Percentiles rank a stretch among this genome's conserved stretches.
Conservation (phyloP, 2,329 filamentous ascomycete genomes). For the Neophaeococcomyces aloes region DNA sequence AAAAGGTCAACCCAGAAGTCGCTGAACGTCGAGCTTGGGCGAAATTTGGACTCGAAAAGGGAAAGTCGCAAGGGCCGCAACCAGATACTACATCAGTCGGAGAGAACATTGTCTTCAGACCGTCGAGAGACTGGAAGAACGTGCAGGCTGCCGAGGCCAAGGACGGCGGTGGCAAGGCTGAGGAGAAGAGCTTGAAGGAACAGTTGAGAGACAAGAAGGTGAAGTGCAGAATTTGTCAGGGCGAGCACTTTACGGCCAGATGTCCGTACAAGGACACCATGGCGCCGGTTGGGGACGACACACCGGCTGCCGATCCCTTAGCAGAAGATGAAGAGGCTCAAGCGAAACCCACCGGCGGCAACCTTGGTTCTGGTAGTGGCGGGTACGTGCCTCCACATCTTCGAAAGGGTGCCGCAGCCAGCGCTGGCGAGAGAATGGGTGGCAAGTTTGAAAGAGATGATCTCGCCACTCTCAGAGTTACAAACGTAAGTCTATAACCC, state of each 20-base stretch:
- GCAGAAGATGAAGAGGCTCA: constrained; percentile 39
- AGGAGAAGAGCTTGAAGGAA: constrained; percentile 56
- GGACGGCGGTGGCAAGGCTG: constrained; percentile 43
- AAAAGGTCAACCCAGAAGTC: constrained; percentile 91
- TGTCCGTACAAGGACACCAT: constrained; percentile 99
- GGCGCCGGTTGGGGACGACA: constrained; percentile 53
- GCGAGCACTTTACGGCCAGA: constrained; percentile 97
- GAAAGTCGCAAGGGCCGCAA: constrained; percentile 71
- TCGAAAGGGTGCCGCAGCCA: constrained; percentile 53
- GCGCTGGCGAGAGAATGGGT: constrained; percentile 69
- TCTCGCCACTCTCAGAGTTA: constrained; percentile 88
- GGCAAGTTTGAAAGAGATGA: constrained; percentile 97
- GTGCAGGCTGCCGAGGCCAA: constrained; percentile 64
- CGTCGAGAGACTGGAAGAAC: constrained; percentile 86
- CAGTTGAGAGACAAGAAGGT: constrained; percentile 96
- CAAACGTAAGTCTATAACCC: constrained; percentile 61
- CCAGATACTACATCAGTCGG: constrained; percentile 84
- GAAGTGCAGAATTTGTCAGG: constrained; percentile 97
- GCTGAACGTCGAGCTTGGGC: constrained; percentile 86
- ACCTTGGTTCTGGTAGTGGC: constrained; percentile 56
- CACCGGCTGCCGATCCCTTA: constrained; percentile 24
- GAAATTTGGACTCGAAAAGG: constrained; percentile 87
- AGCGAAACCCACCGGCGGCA: constrained; percentile 42
- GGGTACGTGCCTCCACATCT: constrained; percentile 93
- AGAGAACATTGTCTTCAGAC: constrained; percentile 97